Evolutionary conservation across 1,284 basidiomycete species (phyloP).

Genomic region (Moesziomyces sp.): DNA sequence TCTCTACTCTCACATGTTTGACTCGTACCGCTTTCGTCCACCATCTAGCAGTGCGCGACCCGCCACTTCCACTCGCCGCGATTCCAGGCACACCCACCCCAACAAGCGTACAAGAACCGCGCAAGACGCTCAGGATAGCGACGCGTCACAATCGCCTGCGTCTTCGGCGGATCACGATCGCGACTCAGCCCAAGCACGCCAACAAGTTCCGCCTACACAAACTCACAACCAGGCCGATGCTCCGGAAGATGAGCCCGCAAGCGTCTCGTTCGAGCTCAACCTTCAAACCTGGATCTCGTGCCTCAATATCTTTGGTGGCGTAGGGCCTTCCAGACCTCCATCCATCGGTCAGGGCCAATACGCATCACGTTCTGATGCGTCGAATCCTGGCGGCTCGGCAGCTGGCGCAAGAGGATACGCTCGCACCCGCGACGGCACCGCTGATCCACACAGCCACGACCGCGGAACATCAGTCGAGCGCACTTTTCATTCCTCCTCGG

Average conservation of each 20-base stretch:
- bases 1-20: constrained; percentile 81
- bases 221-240: background rate
- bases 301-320: constrained; percentile 90
- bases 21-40: constrained; percentile 76
- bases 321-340: constrained; percentile 64
- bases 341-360: background rate
- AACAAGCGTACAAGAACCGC: constrained; percentile 15
- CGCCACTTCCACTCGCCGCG: background rate
- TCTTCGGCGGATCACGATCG: constrained; percentile 9
- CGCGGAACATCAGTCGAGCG: constrained; percentile 22
- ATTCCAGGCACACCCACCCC: background rate
- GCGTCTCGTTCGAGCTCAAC: constrained; percentile 79
- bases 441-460: constrained; percentile 20
- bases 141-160: constrained; percentile 1
- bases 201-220: background rate
- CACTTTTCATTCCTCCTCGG: constrained; percentile 3
- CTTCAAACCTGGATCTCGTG: constrained; percentile 85
- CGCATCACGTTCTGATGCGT: constrained; percentile 8
- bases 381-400: background rate
- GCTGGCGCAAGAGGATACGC: constrained; percentile 11
- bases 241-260: constrained; percentile 60
- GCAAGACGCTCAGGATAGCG: background rate
- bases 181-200: background rate
- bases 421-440: constrained; percentile 27
- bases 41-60: constrained; percentile 42